Conservation (phyloP, 1,284 basidiomycete genomes). For the Cutaneotrichosporon spelunceum region DNA sequence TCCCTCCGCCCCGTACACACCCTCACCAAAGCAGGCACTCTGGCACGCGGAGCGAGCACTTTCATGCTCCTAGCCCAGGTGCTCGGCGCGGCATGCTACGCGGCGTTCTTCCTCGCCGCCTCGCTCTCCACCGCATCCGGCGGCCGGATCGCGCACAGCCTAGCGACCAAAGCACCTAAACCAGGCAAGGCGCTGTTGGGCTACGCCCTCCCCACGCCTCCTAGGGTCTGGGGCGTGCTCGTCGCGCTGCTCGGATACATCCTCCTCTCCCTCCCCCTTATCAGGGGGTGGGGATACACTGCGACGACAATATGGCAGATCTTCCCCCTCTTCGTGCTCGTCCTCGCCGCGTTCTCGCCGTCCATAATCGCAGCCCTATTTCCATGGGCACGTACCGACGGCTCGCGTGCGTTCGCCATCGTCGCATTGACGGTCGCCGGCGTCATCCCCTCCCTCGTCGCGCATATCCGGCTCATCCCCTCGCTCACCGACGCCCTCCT, state of each 20-base stretch:
- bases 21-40: not conserved
- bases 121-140: not conserved
- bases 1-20: slow-evolving; percentile 1
- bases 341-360: not conserved
- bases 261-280: not conserved
- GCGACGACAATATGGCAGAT: not conserved
- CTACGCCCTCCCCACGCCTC: not conserved
- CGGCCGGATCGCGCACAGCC: not conserved
- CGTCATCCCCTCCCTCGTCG: not conserved
- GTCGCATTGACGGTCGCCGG: not conserved
- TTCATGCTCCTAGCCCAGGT: not conserved
- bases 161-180: not conserved
- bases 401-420: slow-evolving; percentile 3
- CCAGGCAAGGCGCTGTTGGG: not conserved
- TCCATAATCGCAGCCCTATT: not conserved
- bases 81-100: not conserved
- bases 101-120: not conserved
- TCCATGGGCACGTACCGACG: not conserved
- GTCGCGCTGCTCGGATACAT: not conserved
- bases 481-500: not conserved
- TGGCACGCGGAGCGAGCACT: not conserved
- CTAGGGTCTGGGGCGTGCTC: not conserved
- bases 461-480: not conserved
- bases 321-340: slow-evolving; percentile 1
- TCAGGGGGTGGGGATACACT: not conserved